Evolutionary conservation across 208 protist genomes (phyloP), one percentile per base, ranked within the genome.

Genomic region (Trypanosoma avium): DNA sequence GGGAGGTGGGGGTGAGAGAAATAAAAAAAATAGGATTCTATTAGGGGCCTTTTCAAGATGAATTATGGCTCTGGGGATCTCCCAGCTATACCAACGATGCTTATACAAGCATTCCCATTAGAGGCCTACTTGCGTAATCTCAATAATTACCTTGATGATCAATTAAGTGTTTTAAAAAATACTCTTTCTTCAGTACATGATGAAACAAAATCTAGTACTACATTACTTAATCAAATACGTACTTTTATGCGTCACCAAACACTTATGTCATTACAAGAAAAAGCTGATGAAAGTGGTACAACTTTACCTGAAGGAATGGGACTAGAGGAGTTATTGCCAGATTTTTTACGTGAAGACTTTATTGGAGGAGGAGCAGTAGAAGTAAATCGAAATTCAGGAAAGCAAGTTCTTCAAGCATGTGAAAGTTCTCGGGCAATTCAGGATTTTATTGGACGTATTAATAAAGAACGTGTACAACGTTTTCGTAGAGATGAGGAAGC

Each of bases 91-190:
- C 80, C 80, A 8, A 63, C 75, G 1, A 36, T 75, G 9, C 72
- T 86, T 22, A 48, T 86, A 17, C 77, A 72, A 45, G 57, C 61
- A 3, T 69, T 67, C 50, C 62, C 47, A 15, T 72, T 89, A 27
- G 73, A 89, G 62, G 43, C 50, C n/a, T 84, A 79, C 19, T 54
- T 89, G 17, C 57, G 62, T 6, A 55, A 35, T 9, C 56, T 89
- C 8, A 75, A 43, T 7, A 50, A 64, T 6, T 27, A 79, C 24
- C 76, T 81, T 33, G 29, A 62, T 27, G 55, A 43, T 0, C 66
- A 67, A 35, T 38, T 84, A 29, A 58, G 30, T 27, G 12, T 26
- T 6, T 19, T 86, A 19, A 49, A 72, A 6, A 29, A 27, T 9
- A 22, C 36, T 4, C 30, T 86, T 0, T 58, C 49, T 3, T 38